Base-by-base conservation (phyloP, 208 protist genomes). In the Acanthamoeba castellanii region DNA sequence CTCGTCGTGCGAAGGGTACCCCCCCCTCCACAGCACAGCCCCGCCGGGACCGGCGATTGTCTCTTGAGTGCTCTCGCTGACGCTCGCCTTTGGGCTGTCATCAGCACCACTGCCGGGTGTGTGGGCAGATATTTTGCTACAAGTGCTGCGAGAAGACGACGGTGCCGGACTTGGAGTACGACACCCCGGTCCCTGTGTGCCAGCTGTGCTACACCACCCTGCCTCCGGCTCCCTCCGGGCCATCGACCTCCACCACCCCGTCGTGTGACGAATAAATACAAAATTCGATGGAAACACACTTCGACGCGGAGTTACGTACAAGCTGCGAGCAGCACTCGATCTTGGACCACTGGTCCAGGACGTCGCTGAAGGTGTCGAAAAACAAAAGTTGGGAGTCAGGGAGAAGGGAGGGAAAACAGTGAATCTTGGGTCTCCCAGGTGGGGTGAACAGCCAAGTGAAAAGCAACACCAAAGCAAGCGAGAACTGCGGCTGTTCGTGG, bases 291-390 rank as follows among this genome's bases (percentile, higher is more conserved):
- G 37, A 42, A 42, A 42, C 37, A 42, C 37, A 42, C 37, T 42
- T 1, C 37, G 37, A 42, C n/a, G n/a, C n/a, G n/a, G n/a, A n/a
- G 32, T 18, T 4, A 27, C 59, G 57, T 50, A 92, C 87, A 11
- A 92, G 45, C 1, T 50, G 87, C n/a, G 57, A 42, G 59, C 87
- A 92, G 59, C 87, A 92, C 25, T 27, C 32, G 37, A 92, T 92
- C 11, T 68, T 6, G 14, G 16, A 8, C 87, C 87, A 92, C 45
- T 92, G 87, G 47, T 72, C 55, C 34, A 92, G 30, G 22, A 76
- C 87, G 61, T 76, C 87, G 25, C 6, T 50, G 59, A 92, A 92
- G 59, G 87, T 92, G 87, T 92, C 76, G 47, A n/a, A n/a, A n/a
- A n/a, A n/a, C 87, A 92, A 74, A 92, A 92, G 59, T 92, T 92